A percentile compares a stretch with the other conserved stretches of the same genome.
These are phyloP conservation scores for Knufia petricola DNA, from an alignment of 2,329 filamentous ascomycete species.

Conservation along the genomic window DNA sequence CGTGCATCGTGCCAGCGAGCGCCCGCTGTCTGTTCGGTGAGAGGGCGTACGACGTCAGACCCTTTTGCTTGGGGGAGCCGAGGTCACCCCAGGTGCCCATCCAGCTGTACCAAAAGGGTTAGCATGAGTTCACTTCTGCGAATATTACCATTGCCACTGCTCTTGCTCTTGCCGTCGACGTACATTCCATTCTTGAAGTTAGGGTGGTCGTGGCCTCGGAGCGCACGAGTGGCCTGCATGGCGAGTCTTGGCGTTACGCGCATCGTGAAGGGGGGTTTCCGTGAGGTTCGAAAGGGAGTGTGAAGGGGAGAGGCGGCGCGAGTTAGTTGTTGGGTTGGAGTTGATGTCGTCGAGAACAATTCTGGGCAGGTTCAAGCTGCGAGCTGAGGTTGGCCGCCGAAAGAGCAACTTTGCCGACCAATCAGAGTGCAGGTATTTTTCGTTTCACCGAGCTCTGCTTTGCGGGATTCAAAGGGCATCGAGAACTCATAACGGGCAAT, in stretches of 20 bases:
- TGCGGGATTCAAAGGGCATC: too few relatives aligned
- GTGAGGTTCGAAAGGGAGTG: background rate
- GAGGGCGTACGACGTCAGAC: constrained; percentile 61
- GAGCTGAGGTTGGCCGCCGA: background rate
- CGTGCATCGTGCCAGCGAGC: constrained; percentile 65
- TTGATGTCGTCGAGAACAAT: background rate
- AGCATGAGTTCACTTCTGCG: constrained; percentile 15
- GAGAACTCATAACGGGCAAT: too few relatives aligned
- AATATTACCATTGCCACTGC: background rate
- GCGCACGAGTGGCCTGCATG: constrained; percentile 18
- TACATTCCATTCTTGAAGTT: constrained; percentile 38
- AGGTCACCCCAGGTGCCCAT: constrained; percentile 66
- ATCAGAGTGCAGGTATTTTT: constrained; percentile 2
- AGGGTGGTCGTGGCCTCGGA: constrained; percentile 23
- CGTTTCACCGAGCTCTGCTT: too few relatives aligned
- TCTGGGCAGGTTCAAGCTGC: constrained; percentile 2
- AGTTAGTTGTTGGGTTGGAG: background rate
- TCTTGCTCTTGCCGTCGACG: constrained; percentile 25
- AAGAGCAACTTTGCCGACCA: constrained; percentile 4
- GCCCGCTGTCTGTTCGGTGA: constrained; percentile 83
- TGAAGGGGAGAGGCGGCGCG: background rate
- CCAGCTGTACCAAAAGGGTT: constrained; percentile 44
- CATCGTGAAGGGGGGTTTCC: constrained; percentile 15
- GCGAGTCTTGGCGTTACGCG: constrained; percentile 17
- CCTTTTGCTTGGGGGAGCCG: constrained; percentile 48